Percentiles rank a stretch among this genome's conserved stretches.
These are phyloP conservation scores for Macrocystidia cucumis DNA, from an alignment of 1,284 basidiomycete genomes.

Conservation along the genomic window DNA sequence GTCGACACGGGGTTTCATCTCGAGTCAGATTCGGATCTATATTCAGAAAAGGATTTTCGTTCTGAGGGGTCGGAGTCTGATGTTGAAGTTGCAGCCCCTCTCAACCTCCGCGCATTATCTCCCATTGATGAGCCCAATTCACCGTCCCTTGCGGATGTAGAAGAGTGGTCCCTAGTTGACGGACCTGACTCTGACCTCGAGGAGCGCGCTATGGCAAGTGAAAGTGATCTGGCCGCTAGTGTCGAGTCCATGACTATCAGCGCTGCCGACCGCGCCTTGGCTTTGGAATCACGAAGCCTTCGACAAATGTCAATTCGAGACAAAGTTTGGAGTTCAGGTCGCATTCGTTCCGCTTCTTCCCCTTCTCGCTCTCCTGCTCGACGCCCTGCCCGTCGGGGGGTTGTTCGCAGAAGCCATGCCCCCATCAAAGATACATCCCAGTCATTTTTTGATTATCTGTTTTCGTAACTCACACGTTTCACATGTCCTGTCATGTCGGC, in stretches of 20 bases:
- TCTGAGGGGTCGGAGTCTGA: constrained; percentile 38
- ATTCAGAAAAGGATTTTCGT: constrained; percentile 38
- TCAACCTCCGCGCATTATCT: too few relatives aligned
- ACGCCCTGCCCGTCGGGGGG: constrained; percentile 11
- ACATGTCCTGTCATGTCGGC: neutral
- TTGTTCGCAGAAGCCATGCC: constrained; percentile 7
- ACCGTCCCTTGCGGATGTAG: constrained; percentile 13
- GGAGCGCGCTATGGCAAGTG: constrained; percentile 25
- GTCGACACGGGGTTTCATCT: constrained; percentile 45
- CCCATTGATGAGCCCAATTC: constrained; percentile 17
- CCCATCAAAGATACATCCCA: constrained; percentile 8
- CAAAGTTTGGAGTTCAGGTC: constrained; percentile 12
- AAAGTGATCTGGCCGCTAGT: constrained; percentile 18
- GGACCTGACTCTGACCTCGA: constrained; percentile 25
- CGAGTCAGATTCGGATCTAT: constrained; percentile 42
- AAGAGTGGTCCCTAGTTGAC: constrained; percentile 26
- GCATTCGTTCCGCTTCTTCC: constrained; percentile 28
- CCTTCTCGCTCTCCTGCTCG: constrained; percentile 35
- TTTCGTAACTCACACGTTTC: constrained; percentile 10
- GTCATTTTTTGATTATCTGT: constrained; percentile 32
- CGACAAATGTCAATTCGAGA: constrained; percentile 13
- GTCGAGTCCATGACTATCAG: constrained; percentile 16
- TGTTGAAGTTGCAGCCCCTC: constrained; percentile 22
- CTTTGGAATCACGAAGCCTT: constrained; percentile 3
- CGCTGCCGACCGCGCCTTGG: constrained; percentile 3